Evolutionary conservation across 2,329 filamentous ascomycete species (phyloP).

Genomic region (Parastagonospora nodorum): DNA sequence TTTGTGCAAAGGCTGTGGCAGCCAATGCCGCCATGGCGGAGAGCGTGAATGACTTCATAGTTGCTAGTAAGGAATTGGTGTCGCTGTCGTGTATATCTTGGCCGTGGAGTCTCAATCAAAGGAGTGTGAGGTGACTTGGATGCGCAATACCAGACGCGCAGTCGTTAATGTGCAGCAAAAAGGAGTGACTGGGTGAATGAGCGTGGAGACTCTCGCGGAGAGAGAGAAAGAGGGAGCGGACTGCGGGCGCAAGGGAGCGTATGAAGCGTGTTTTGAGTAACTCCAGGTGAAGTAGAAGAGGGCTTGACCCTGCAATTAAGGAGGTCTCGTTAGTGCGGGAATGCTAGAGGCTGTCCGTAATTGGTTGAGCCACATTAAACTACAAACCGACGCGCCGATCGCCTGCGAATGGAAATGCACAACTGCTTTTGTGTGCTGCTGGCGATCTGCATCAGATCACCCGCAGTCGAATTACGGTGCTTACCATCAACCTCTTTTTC

Average conservation of each 20-base stretch:
- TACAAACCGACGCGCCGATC: slow-evolving; percentile 25
- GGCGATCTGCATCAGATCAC: too few relatives aligned
- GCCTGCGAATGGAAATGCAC: too few relatives aligned
- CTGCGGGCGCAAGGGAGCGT: background rate
- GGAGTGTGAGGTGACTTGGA: background rate
- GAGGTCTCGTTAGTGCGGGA: slow-evolving; percentile 20
- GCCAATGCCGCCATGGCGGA: slow-evolving; percentile 46
- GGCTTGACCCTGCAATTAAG: slow-evolving; percentile 18
- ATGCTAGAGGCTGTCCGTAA: slow-evolving; percentile 7
- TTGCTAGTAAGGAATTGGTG: slow-evolving; percentile 2
- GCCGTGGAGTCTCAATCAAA: background rate
- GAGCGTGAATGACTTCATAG: slow-evolving; percentile 41
- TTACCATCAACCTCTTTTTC: too few relatives aligned
- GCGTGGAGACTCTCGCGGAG: background rate
- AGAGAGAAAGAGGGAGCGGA: background rate
- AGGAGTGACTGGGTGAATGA: background rate
- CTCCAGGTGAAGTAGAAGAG: background rate
- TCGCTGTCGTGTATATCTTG: background rate
- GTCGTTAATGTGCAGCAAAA: background rate
- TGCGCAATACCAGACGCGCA: background rate
- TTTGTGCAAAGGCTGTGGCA: slow-evolving; percentile 67
- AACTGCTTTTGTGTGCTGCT: too few relatives aligned
- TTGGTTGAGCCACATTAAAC: slow-evolving; percentile 9
- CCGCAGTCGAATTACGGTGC: too few relatives aligned
- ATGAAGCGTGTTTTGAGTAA: background rate